Evolutionary conservation across 129 eudicot genomes (phyloP).

Genomic region (Daucus carota): DH1_v3.0 NC_030383.2:50242001-50242500

Average conservation of each 20-base stretch:
- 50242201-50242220: not conserved
- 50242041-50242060: too few relatives aligned
- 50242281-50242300: not conserved
- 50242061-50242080: too few relatives aligned
- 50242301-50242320: not conserved
- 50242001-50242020: not conserved
- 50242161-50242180: too few relatives aligned
- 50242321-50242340: not conserved
- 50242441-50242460: not conserved
- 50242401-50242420: not conserved
- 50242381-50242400: not conserved
- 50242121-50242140: too few relatives aligned
- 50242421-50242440: not conserved
- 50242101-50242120: too few relatives aligned
- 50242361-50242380: not conserved
- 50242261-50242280: not conserved
- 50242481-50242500: constrained; percentile 87
- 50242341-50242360: not conserved
- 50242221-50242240: not conserved
- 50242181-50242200: not conserved
- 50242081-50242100: too few relatives aligned
- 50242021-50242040: not conserved
- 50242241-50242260: too few relatives aligned
- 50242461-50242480: constrained; percentile 74
- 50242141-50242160: too few relatives aligned